Base-by-base conservation (phyloP, 2,329 filamentous ascomycete species). In the Fusarium oligoseptatum region DNA sequence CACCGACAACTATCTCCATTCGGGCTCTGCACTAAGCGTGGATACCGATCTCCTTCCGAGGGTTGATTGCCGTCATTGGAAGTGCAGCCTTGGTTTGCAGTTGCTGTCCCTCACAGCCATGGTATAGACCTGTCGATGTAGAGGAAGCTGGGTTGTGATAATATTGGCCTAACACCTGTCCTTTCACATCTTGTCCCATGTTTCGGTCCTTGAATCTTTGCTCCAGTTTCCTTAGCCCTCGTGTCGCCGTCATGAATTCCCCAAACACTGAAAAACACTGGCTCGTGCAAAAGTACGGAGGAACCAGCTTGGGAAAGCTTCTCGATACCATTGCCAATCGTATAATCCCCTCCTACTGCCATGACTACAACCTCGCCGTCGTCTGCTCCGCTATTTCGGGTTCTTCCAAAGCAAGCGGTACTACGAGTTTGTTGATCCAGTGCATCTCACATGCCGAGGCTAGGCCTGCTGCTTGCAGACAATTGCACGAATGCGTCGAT, bases 321-420 rank as follows among this genome's bases (percentile, higher is more conserved):
- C 43, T 48, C 11, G 43, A 48, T 22, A 24, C 43, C 9, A 48
- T 48, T 5, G 15, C 43, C 14, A 48, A 48, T 10, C 8, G 22
- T 24, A 48, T 48, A 5, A 48, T 61, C 29, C 58, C 58, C 41
- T 45, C 58, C 7, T 24, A 48, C 22, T 48, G 2, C 22, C 43
- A 48, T 4, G 43, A 66, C n/a, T 62, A 66, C 17, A 43, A 55
- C 17, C 57, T 66, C 3, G 43, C 52, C 3, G n/a, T 66, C 6
- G 57, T 66, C 1, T 66, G 64, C 36, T 66, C 64, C 14, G 64
- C 64, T 9, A 34, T 62, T 36, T 62, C 57, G 0, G 45, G 57
- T 3, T n/a, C 57, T 14, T 62, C 64, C 45, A 66, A 66, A 36
- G 60, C 57, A 11, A 62, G 22, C 7, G 64, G 64, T 9, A 66